These are phyloP conservation scores for Podospora appendiculata DNA, from an alignment of 495 filamentous ascomycete species.

Conservation along the genomic window DNA sequence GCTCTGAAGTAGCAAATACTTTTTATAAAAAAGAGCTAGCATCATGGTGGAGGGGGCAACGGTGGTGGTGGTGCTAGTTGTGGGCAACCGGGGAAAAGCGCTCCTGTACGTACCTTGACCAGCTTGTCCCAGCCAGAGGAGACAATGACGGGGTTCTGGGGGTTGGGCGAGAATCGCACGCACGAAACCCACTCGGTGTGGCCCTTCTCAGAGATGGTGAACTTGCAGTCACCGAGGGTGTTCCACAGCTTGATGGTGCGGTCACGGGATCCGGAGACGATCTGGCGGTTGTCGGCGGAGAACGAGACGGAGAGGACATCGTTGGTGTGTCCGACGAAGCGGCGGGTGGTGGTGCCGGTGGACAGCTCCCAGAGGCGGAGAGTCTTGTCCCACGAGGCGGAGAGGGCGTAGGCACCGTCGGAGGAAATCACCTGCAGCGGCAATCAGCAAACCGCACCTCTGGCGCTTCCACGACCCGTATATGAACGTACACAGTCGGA, in stretches of 20 bases:
- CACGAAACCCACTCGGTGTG: constrained; percentile 99
- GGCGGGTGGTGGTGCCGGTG: constrained; percentile 89
- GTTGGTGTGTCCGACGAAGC: constrained; percentile 98
- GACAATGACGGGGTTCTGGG: constrained; percentile 99
- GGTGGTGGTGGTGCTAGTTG: background rate
- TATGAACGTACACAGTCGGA: constrained; percentile 89
- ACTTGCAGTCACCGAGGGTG: constrained; percentile 99
- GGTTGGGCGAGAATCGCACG: constrained; percentile 99
- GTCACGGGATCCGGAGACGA: constrained; percentile 97
- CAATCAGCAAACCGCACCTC: constrained; percentile 21
- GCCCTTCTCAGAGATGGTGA: constrained; percentile 99
- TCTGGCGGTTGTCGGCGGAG: constrained; percentile 99
- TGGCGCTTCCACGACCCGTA: constrained; percentile 7
- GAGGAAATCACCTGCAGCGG: constrained; percentile 89
- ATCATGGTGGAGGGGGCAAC: constrained; percentile 54
- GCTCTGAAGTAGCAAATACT: constrained; percentile 99
- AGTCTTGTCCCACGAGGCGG: constrained; percentile 99
- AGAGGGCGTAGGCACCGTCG: constrained; percentile 98
- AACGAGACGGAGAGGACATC: constrained; percentile 99
- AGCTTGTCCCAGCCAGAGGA: constrained; percentile 99
- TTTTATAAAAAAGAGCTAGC: constrained; percentile 61
- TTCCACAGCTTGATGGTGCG: constrained; percentile 99
- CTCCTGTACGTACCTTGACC: constrained; percentile 76
- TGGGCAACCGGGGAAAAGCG: too few relatives aligned
- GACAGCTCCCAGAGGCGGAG: constrained; percentile 99